Percentiles rank a stretch among this genome's conserved stretches.
These are phyloP conservation scores for Stachybotrys chartarum DNA, from an alignment of 2,329 filamentous ascomycete genomes.

Conservation along the genomic window DNA sequence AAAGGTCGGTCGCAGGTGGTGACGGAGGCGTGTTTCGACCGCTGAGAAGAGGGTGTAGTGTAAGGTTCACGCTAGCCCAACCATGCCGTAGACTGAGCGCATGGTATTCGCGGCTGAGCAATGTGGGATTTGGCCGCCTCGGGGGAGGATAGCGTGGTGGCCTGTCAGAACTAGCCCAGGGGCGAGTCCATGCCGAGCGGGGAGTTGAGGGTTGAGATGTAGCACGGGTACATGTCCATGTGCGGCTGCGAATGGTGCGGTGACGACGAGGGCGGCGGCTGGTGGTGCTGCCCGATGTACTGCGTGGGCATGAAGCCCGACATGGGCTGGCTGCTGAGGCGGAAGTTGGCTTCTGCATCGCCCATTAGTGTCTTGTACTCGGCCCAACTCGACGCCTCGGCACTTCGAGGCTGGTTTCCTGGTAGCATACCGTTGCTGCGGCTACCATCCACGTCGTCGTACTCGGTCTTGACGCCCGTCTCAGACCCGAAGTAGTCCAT, in stretches of 20 bases:
- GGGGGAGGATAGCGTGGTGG: too few species aligned
- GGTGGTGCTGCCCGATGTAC: background rate
- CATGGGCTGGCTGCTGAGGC: background rate
- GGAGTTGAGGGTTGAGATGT: too few species aligned
- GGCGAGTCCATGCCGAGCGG: too few species aligned
- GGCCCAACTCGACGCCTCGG: too few species aligned
- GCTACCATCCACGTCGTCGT: constrained; percentile 25
- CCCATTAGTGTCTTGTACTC: background rate
- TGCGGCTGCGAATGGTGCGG: background rate
- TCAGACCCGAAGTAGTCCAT: background rate
- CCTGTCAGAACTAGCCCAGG: too few species aligned
- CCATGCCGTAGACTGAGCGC: too few species aligned
- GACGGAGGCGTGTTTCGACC: too few species aligned
- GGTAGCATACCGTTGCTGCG: constrained; percentile 10
- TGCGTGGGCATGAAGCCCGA: background rate
- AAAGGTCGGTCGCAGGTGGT: too few species aligned
- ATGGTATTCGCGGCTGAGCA: too few species aligned
- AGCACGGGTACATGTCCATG: background rate
- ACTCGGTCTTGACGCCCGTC: constrained; percentile 32
- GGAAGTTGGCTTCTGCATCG: background rate
- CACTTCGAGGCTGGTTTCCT: background rate
- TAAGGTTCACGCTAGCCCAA: too few species aligned
- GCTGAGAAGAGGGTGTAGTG: too few species aligned
- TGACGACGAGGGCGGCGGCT: background rate
- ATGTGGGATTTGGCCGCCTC: too few species aligned